Conservation (phyloP, 2,329 filamentous ascomycete genomes). For the Penicillium polonicum region DNA sequence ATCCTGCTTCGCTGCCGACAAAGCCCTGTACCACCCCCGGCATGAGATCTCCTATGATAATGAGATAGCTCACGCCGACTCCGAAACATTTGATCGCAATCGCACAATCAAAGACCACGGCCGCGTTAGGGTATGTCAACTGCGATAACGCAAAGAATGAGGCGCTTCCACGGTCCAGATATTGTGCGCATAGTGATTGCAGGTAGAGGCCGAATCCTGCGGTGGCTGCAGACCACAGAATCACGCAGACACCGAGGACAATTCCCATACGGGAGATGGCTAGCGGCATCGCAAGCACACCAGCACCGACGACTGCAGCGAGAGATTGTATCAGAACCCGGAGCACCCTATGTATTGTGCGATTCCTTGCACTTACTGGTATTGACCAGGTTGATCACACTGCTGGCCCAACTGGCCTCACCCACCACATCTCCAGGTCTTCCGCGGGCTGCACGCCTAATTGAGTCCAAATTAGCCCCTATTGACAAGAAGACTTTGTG, state of each 20-base stretch:
- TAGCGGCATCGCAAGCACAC: slow-evolving; percentile 91
- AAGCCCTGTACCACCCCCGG: slow-evolving; percentile 88
- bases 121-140: slow-evolving; percentile 92
- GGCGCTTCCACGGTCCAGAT: slow-evolving; percentile 81
- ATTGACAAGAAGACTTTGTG: not conserved
- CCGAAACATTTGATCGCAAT: slow-evolving; percentile 99
- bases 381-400: slow-evolving; percentile 92
- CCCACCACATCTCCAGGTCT: slow-evolving; percentile 69
- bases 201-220: slow-evolving; percentile 93
- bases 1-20: slow-evolving; percentile 59
- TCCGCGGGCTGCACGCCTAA: slow-evolving; percentile 48
- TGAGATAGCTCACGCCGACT: slow-evolving; percentile 94
- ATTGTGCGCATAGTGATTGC: slow-evolving; percentile 87
- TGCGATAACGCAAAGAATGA: slow-evolving; percentile 98
- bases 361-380: slow-evolving; percentile 65
- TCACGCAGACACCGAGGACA: slow-evolving; percentile 75
- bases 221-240: slow-evolving; percentile 86
- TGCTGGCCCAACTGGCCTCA: slow-evolving; percentile 83
- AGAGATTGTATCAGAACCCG: slow-evolving; percentile 13
- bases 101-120: slow-evolving; percentile 90
- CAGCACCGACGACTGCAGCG: slow-evolving; percentile 77
- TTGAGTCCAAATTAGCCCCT: not conserved
- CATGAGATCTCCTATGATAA: slow-evolving; percentile 98
- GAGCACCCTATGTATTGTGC: not conserved
- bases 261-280: slow-evolving; percentile 96